Percentiles rank a stretch among this genome's conserved stretches.
phyloP scores from a whole-genome alignment of 2,329 filamentous ascomycete genomes.

The Sphaerulina vaccinii region DNA sequence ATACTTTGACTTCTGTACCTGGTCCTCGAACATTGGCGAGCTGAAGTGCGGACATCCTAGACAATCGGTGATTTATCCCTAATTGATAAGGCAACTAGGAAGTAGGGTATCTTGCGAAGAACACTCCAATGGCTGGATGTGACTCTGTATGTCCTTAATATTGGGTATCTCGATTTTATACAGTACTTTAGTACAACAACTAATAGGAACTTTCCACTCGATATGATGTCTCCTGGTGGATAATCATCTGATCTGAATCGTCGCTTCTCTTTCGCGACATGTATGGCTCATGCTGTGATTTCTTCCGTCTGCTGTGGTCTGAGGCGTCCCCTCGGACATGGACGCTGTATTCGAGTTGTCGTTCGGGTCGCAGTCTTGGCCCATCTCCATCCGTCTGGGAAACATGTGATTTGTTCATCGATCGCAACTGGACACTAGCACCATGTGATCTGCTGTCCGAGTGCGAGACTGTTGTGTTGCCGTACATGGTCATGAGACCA shows the following conservation, averaged over 20 bases:
- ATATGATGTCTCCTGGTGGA: constrained; percentile 23
- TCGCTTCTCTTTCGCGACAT: constrained; percentile 15
- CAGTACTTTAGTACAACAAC: too few species aligned
- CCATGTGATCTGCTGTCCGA: constrained; percentile 12
- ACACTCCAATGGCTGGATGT: too few species aligned
- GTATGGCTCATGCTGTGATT: constrained; percentile 4
- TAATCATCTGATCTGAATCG: constrained; percentile 25
- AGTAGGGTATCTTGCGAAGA: too few species aligned
- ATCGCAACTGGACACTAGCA: constrained; percentile 20
- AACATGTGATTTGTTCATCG: constrained; percentile 17
- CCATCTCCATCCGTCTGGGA: constrained; percentile 6
- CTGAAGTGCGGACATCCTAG: too few species aligned
- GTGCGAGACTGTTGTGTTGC: constrained; percentile 21
- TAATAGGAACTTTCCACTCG: constrained; percentile 23
- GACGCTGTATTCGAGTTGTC: constrained; percentile 1
- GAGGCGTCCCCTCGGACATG: constrained; percentile 9
- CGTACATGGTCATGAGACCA: constrained; percentile 27
- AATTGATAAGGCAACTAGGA: too few species aligned
- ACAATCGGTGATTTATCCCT: too few species aligned
- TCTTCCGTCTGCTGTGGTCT: not conserved
- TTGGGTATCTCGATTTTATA: too few species aligned
- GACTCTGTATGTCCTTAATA: too few species aligned
- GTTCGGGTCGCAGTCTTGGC: constrained; percentile 2
- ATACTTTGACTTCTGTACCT: too few species aligned
- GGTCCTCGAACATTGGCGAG: too few species aligned